Evolutionary conservation across 23 red algal species (phyloP), one percentile per base, ranked within the genome.

Genomic region (Gracilaria gracilis): DNA sequence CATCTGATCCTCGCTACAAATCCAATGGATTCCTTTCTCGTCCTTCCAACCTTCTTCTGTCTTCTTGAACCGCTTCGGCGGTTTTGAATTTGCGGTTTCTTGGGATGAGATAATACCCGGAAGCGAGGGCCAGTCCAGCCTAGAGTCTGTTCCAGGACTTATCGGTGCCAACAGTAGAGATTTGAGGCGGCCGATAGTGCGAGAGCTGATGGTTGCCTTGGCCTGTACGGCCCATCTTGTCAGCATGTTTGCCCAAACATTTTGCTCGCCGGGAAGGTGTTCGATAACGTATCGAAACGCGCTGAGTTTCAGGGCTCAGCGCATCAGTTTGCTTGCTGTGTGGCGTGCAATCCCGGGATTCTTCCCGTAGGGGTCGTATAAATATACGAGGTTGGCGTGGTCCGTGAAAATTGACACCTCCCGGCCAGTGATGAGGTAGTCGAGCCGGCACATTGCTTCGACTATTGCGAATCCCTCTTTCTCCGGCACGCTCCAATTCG

Each of bases 381-480:
- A 12, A 37, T 82, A 82, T 25, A 82, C 21, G 14, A 82, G 16
- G 79, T 82, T 82, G 16, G 39, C 50, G 50, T 82, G 79, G 50
- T 62, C 48, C 24, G 79, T 82, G 19, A 61, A 82, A 9, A 82
- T n/a, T 1, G 79, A 82, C 7, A 58, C 3, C 11, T 58, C 48
- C 3, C 50, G 9, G 6, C 79, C 39, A 19, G 50, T 37, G 9
- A 82, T 54, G 17, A 61, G 79, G 61, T 58, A 51, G 50, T 90
- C 61, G 6, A 82, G 24, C n/a, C 78, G 78, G 20, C 24, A 58
- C 42, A 82, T 82, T 9, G 47, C 47, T n/a, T 82, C 54, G 21
- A 82, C 78, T 57, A 82, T 82, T 7, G 78, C 78, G 49, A 21
- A 82, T 31, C 78, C 78, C 65, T 88, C 85, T 35, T 77, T 75